Evolutionary conservation across 139 green algal genomes (phyloP).

Genomic region (Closterium sp.): DNA sequence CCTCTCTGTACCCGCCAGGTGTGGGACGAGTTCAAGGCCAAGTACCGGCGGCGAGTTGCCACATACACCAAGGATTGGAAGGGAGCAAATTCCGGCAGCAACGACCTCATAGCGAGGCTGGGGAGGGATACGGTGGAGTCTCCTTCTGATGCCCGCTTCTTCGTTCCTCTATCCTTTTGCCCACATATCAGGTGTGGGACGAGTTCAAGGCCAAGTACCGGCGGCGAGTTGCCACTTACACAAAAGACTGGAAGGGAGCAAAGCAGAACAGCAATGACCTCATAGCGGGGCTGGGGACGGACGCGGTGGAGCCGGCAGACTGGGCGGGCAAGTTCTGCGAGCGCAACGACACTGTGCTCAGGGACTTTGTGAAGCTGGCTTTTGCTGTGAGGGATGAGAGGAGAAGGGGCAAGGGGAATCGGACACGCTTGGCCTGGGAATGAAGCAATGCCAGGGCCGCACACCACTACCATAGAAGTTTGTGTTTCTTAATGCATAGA

Average conservation of each 20-base stretch:
- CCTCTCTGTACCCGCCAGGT: no score
- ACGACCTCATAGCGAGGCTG: no score
- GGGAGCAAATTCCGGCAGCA: no score
- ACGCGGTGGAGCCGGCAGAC: constrained; percentile 15
- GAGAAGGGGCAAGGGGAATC: not conserved
- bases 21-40: no score
- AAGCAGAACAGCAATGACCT: constrained; percentile 3
- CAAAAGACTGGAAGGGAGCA: constrained; percentile 11
- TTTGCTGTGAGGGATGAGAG: not conserved
- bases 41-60: no score
- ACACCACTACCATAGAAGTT: no score
- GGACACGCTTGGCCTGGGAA: not conserved
- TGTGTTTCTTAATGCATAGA: no score
- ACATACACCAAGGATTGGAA: no score
- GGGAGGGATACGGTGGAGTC: no score
- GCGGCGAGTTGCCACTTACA: constrained; percentile 19
- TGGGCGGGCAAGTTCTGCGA: constrained; percentile 30
- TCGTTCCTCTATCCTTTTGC: no score
- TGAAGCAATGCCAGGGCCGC: no score
- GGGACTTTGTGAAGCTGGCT: not conserved
- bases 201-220: constrained; percentile 19
- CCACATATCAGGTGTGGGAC: constrained; percentile 35
- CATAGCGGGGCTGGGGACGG: not conserved
- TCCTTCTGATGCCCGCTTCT: no score
- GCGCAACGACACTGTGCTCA: constrained; percentile 8